Conservation (phyloP, 495 filamentous ascomycete species). For the Aspergillus mulundensis region DNA sequence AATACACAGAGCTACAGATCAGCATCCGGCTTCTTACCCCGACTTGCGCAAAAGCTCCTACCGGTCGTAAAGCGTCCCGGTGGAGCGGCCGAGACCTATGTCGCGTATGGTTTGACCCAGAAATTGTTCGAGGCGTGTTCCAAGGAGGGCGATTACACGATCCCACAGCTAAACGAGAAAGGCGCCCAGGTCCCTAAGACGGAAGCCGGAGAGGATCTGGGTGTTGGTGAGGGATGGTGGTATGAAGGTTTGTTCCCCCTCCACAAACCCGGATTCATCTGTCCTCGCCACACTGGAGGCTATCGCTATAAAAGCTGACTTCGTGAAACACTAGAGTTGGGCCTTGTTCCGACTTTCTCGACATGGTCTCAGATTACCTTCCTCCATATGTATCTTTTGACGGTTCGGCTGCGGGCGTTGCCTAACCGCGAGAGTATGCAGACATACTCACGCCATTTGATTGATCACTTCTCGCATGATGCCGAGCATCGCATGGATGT, state of each 20-base stretch:
- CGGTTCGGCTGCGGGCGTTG: slow-evolving; percentile 77
- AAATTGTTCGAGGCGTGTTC: slow-evolving; percentile 74
- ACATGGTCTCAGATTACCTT: slow-evolving; percentile 96
- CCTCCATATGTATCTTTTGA: slow-evolving; percentile 89
- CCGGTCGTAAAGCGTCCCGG: slow-evolving; percentile 33
- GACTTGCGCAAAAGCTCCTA: slow-evolving; percentile 30
- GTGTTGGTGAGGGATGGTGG: slow-evolving; percentile 74
- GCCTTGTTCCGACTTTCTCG: slow-evolving; percentile 76
- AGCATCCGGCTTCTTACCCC: slow-evolving; percentile 14
- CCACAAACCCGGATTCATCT: too few relatives aligned
- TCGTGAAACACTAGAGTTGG: slow-evolving; percentile 40
- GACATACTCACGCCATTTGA: slow-evolving; percentile 68
- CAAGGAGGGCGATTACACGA: slow-evolving; percentile 68
- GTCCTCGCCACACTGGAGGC: too few relatives aligned
- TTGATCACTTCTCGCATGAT: slow-evolving; percentile 91
- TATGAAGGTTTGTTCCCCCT: slow-evolving; percentile 60
- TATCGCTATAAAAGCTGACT: not conserved
- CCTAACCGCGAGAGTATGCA: slow-evolving; percentile 53
- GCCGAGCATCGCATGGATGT: slow-evolving; percentile 82
- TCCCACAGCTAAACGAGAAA: slow-evolving; percentile 53
- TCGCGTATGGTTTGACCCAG: slow-evolving; percentile 74
- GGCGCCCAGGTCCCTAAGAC: slow-evolving; percentile 57
- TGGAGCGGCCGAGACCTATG: slow-evolving; percentile 60
- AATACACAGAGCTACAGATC: slow-evolving; percentile 10
- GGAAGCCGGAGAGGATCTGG: slow-evolving; percentile 71